Conservation (phyloP, 768 basidiomycete species). For the Boletus insuetus region DNA sequence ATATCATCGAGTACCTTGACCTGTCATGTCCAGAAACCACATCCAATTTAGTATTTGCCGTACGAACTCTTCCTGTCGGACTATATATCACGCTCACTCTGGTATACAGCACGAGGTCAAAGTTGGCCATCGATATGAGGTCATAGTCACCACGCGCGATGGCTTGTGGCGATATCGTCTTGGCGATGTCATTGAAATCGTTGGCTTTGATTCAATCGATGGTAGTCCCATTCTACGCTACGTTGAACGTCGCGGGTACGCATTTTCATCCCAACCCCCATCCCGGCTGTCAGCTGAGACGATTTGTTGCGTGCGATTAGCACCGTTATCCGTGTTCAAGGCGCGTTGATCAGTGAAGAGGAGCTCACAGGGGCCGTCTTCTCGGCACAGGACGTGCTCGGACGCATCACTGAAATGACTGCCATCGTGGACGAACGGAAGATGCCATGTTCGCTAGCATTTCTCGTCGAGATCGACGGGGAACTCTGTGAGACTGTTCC, state of each 20-base stretch:
- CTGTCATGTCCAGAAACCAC: slow-evolving; percentile 10
- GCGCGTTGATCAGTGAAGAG: slow-evolving; percentile 8
- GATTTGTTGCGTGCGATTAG: not conserved
- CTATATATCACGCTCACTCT: not conserved
- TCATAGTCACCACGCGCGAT: slow-evolving; percentile 19
- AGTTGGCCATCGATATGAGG: slow-evolving; percentile 15
- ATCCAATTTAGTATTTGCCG: slow-evolving; percentile 11
- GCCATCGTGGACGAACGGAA: slow-evolving; percentile 15
- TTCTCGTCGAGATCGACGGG: slow-evolving; percentile 14
- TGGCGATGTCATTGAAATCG: slow-evolving; percentile 19
- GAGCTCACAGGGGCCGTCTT: slow-evolving; percentile 12
- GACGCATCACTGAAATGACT: slow-evolving; percentile 15
- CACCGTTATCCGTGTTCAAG: not conserved
- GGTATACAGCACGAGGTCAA: slow-evolving; percentile 13
- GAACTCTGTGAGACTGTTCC: not conserved
- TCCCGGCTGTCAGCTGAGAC: not conserved
- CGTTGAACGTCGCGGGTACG: slow-evolving; percentile 20
- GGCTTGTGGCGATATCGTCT: slow-evolving; percentile 26
- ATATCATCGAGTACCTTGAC: slow-evolving; percentile 21
- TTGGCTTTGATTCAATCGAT: slow-evolving; percentile 17
- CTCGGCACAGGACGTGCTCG: slow-evolving; percentile 10
- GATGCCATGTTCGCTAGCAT: not conserved
- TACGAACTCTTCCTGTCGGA: not conserved
- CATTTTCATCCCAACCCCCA: not conserved
- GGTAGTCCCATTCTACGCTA: slow-evolving; percentile 19